These are phyloP conservation scores for Phytophthora uliginosa DNA, from an alignment of 352 stramenopile species.

Conservation along the genomic window DNA sequence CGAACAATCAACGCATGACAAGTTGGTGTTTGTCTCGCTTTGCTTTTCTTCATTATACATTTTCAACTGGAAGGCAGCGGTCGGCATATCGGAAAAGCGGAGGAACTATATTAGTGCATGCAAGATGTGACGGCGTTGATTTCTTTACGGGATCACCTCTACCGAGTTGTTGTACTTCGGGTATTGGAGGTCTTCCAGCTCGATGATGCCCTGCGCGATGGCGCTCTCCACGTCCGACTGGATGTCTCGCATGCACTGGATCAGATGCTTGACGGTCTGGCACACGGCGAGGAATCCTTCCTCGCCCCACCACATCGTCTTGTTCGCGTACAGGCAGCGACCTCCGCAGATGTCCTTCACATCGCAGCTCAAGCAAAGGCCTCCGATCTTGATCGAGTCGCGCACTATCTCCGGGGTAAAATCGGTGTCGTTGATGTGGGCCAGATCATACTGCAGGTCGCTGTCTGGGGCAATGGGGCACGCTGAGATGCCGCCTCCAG, in stretches of 20 bases:
- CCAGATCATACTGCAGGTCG: constrained; percentile 39
- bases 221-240: constrained; percentile 39
- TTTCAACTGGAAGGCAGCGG: neutral
- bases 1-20: neutral
- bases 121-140: neutral
- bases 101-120: too few species aligned
- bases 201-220: constrained; percentile 41
- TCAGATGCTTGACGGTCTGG: constrained; percentile 45
- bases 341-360: constrained; percentile 47
- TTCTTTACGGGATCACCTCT: constrained; percentile 45
- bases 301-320: constrained; percentile 58
- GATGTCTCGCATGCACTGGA: constrained; percentile 47
- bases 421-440: constrained; percentile 36
- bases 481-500: constrained; percentile 41
- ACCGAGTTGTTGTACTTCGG: constrained; percentile 54
- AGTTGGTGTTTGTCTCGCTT: neutral
- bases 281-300: constrained; percentile 48
- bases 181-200: constrained; percentile 48
- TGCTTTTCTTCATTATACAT: neutral
- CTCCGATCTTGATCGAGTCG: constrained; percentile 37
- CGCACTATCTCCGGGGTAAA: constrained; percentile 44
- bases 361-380: constrained; percentile 43
- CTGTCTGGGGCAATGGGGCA: constrained; percentile 45
- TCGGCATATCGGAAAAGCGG: too few species aligned
- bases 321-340: constrained; percentile 50